A percentile compares a stretch with the other conserved stretches of the same genome.
phyloP scores from a whole-genome alignment of 2,329 filamentous ascomycete genomes.

The Xylaria sp. region DNA sequence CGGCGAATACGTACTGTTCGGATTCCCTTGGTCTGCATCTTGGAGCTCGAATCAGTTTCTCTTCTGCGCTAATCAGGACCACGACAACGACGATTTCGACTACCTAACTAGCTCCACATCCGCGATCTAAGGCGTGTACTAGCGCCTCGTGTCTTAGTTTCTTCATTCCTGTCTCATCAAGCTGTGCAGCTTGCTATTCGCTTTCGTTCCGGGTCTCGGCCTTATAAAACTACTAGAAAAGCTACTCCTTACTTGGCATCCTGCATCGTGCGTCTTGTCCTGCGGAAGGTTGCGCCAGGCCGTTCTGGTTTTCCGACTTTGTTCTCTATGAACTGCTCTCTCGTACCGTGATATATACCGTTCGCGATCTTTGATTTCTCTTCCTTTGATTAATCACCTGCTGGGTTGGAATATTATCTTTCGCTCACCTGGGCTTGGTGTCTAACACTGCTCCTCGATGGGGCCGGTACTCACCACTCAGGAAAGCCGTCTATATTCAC shows the following conservation, averaged over 20 bases:
- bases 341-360: constrained; percentile 15
- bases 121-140: constrained; percentile 23
- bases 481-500: constrained; percentile 21
- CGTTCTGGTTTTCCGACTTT: constrained; percentile 10
- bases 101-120: constrained; percentile 17
- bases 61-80: constrained; percentile 2
- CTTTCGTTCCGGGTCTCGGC: constrained; percentile 15
- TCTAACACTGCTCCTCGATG: constrained; percentile 16
- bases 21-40: not conserved
- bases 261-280: constrained; percentile 5
- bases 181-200: constrained; percentile 12
- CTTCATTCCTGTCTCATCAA: constrained; percentile 11
- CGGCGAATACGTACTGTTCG: constrained; percentile 4
- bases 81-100: not conserved
- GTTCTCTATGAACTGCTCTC: constrained; percentile 1
- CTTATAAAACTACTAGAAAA: constrained; percentile 8
- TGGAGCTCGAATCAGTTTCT: not conserved
- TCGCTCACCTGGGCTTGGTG: constrained; percentile 6
- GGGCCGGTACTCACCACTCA: constrained; percentile 10
- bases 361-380: not conserved
- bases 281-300: not conserved
- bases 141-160: constrained; percentile 30
- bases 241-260: constrained; percentile 24
- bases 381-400: constrained; percentile 5
- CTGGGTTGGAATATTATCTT: constrained; percentile 17